A percentile compares a stretch with the other conserved stretches of the same genome.
These are phyloP conservation scores for Ilex aquifolium DNA, from an alignment of 257 asterid genomes.

Conservation along the genomic window DNA sequence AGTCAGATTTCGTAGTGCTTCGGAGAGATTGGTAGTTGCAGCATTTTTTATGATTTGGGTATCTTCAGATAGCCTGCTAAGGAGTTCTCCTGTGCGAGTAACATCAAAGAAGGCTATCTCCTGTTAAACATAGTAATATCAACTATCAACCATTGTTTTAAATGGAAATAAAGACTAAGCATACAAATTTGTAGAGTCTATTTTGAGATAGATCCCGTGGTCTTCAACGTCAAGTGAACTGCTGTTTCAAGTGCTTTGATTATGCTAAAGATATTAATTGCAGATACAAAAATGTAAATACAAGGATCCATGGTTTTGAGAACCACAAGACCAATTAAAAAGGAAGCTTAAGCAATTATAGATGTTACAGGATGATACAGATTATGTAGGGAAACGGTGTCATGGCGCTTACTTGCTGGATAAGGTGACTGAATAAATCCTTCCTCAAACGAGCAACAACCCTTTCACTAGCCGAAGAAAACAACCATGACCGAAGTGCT, in stretches of 20 bases:
- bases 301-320: background rate
- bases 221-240: background rate
- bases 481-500: conserved; percentile 42
- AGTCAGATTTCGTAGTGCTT: conserved; percentile 75
- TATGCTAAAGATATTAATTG: background rate
- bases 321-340: background rate
- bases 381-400: too few relatives aligned
- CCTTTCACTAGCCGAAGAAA: conserved; percentile 46
- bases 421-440: conserved; percentile 36
- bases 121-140: conserved; percentile 20
- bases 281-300: background rate
- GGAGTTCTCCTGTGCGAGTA: conserved; percentile 88
- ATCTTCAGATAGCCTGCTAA: conserved; percentile 92
- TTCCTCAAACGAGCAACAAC: conserved; percentile 51
- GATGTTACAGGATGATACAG: background rate
- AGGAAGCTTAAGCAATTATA: background rate
- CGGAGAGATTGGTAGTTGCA: conserved; percentile 88
- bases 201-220: background rate
- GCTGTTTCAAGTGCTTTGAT: background rate
- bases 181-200: background rate
- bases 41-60: conserved; percentile 87
- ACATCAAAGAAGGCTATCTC: conserved; percentile 88
- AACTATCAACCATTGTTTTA: conserved; percentile 4
- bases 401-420: conserved; percentile 31
- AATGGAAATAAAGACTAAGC: background rate